Conservation (phyloP, 1,284 basidiomycete genomes). For the Flammula alnicola region DNA sequence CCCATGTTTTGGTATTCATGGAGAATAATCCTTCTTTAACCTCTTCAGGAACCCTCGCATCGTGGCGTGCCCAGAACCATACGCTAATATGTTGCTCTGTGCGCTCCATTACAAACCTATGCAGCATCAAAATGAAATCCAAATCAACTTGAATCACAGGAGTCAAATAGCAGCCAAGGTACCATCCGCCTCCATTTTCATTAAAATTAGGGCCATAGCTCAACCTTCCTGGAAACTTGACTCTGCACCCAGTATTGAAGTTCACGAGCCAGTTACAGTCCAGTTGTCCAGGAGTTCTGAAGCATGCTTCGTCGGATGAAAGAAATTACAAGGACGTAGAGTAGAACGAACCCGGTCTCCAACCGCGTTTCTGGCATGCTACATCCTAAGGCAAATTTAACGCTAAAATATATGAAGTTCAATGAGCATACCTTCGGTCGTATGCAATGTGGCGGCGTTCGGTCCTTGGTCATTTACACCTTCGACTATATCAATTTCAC, state of each 20-base stretch:
- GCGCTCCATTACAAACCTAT: slow-evolving; percentile 57
- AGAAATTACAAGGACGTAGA: neutral
- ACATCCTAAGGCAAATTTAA: slow-evolving; percentile 46
- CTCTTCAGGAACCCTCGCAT: slow-evolving; percentile 46
- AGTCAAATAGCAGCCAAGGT: slow-evolving; percentile 12
- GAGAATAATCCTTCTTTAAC: slow-evolving; percentile 40
- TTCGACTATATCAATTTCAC: slow-evolving; percentile 73
- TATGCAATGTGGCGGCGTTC: slow-evolving; percentile 65
- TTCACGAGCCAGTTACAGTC: slow-evolving; percentile 59
- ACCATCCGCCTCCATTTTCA: slow-evolving; percentile 61
- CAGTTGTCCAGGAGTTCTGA: slow-evolving; percentile 40
- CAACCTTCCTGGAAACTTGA: slow-evolving; percentile 45
- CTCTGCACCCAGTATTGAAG: slow-evolving; percentile 68
- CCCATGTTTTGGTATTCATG: slow-evolving; percentile 54
- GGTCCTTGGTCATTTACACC: slow-evolving; percentile 62
- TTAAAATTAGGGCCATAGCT: slow-evolving; percentile 67
- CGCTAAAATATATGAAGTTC: neutral
- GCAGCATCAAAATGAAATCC: neutral
- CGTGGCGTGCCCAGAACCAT: slow-evolving; percentile 61
- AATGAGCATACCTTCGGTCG: slow-evolving; percentile 35
- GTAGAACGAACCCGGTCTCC: slow-evolving; percentile 51
- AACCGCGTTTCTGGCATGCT: slow-evolving; percentile 54
- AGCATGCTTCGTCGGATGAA: neutral
- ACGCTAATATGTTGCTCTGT: slow-evolving; percentile 51
- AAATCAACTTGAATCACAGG: neutral